Conservation (phyloP, 805 yeast genomes). For the Candida taoyuanica region DNA sequence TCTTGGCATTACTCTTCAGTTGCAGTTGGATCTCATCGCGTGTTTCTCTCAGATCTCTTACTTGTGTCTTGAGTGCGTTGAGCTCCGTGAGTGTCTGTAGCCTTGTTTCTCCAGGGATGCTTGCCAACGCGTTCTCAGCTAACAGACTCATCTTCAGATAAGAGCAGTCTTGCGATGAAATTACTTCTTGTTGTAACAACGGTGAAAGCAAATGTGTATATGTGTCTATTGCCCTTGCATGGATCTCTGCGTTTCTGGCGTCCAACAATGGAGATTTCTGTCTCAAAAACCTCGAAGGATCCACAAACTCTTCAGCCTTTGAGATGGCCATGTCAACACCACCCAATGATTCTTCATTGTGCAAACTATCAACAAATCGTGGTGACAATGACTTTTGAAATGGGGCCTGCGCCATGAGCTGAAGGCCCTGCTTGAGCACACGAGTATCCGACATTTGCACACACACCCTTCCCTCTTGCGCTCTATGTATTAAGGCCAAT, state of each 20-base stretch:
- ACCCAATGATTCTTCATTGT: slow-evolving; percentile 2
- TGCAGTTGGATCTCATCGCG: slow-evolving; percentile 18
- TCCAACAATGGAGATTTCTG: slow-evolving; percentile 4
- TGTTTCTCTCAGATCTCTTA: slow-evolving; percentile 7
- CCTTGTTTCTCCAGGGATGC: slow-evolving; percentile 7
- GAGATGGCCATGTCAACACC: slow-evolving; percentile 2
- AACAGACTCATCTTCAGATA: slow-evolving; percentile 21
- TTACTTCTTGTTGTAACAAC: slow-evolving; percentile 13
- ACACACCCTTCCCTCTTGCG: too few species aligned
- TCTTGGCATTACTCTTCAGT: slow-evolving; percentile 10
- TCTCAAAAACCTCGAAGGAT: slow-evolving; percentile 11
- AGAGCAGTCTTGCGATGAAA: slow-evolving; percentile 8
- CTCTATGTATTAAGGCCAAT: too few species aligned
- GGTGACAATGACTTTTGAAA: slow-evolving; percentile 18
- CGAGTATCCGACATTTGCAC: slow-evolving; percentile 9
- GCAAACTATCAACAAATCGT: slow-evolving; percentile 4
- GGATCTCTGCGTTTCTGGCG: slow-evolving; percentile 8
- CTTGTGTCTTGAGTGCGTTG: slow-evolving; percentile 3
- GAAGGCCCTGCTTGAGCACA: slow-evolving; percentile 13
- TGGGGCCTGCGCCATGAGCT: slow-evolving; percentile 19
- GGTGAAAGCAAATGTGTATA: slow-evolving; percentile 9
- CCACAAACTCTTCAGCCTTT: slow-evolving; percentile 9
- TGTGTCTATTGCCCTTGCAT: slow-evolving; percentile 4
- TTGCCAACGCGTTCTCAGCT: slow-evolving; percentile 21
- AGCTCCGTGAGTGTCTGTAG: slow-evolving; percentile 17